Conservation (phyloP, 257 asterid species). For the Agastache rugosa region DNA sequence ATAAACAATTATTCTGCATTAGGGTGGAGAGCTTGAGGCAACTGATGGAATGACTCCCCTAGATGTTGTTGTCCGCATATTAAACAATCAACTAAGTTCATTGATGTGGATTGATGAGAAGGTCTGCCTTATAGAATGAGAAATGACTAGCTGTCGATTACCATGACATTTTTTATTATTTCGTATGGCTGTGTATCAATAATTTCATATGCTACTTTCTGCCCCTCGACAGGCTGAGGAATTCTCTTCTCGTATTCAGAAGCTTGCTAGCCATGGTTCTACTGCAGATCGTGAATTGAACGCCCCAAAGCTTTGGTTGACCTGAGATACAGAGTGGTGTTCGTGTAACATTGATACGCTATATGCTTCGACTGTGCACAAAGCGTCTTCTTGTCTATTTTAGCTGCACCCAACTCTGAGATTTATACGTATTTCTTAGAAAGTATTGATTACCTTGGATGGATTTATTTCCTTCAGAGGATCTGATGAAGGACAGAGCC, state of each 20-base stretch:
- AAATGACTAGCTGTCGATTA: background rate
- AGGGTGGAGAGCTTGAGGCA: slow-evolving; percentile 94
- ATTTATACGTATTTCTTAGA: too few relatives aligned
- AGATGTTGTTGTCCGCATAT: slow-evolving; percentile 83
- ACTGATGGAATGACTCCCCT: slow-evolving; percentile 80
- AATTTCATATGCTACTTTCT: slow-evolving; percentile 19
- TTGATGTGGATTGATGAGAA: slow-evolving; percentile 96
- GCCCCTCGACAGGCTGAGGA: slow-evolving; percentile 69
- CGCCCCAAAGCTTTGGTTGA: slow-evolving; percentile 70
- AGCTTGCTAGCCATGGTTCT: slow-evolving; percentile 80
- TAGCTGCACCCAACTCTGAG: too few relatives aligned
- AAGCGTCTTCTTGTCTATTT: too few relatives aligned
- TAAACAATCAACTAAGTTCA: slow-evolving; percentile 92
- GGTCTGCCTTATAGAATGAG: slow-evolving; percentile 47
- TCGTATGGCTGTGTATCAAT: background rate
- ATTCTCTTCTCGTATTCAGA: slow-evolving; percentile 80
- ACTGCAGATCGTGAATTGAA: slow-evolving; percentile 51
- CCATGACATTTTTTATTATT: background rate
- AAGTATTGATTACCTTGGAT: too few relatives aligned
- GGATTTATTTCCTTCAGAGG: too few relatives aligned
- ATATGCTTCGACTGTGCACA: too few relatives aligned
- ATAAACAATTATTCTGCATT: slow-evolving; percentile 24
- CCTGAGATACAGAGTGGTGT: slow-evolving; percentile 36
- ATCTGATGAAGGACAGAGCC: too few relatives aligned
- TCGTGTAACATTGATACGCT: background rate